Evolutionary conservation across 495 filamentous ascomycete genomes (phyloP).

Genomic region (Daldinia caldariorum): DNA sequence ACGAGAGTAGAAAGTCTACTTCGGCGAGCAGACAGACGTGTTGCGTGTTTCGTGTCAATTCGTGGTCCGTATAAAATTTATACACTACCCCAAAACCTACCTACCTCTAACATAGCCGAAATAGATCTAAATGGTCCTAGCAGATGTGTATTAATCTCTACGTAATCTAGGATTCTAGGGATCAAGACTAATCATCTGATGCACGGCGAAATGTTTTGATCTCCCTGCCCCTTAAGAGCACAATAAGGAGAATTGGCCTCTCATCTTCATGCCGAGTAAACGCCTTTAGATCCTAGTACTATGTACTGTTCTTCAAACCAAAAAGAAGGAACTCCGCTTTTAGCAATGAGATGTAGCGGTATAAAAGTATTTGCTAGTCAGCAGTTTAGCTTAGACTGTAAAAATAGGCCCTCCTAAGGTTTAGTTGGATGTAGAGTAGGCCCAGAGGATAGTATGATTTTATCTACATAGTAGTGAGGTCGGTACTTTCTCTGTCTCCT

Average conservation of each 20-base stretch:
- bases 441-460: neutral
- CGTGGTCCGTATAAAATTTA: slow-evolving; percentile 8
- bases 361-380: slow-evolving; percentile 11
- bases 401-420: slow-evolving; percentile 2
- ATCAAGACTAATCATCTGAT: slow-evolving; percentile 13
- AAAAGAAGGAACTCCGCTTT: slow-evolving; percentile 11
- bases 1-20: neutral
- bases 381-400: neutral
- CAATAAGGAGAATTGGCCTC: slow-evolving; percentile 9
- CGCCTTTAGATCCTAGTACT: neutral
- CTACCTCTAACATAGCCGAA: slow-evolving; percentile 20
- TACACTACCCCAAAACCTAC: neutral
- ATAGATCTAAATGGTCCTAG: slow-evolving; percentile 3
- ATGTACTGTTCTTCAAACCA: slow-evolving; percentile 2
- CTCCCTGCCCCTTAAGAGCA: slow-evolving; percentile 22
- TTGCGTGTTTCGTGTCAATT: slow-evolving; percentile 14
- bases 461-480: too few relatives aligned
- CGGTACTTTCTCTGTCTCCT: neutral
- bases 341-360: slow-evolving; percentile 11
- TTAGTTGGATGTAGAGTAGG: neutral
- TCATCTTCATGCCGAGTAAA: slow-evolving; percentile 9
- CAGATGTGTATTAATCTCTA: slow-evolving; percentile 26
- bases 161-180: slow-evolving; percentile 23
- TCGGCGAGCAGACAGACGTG: neutral
- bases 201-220: slow-evolving; percentile 28